Evolutionary conservation across 148 eudicot genomes (phyloP), one percentile per base, ranked within the genome.

Genomic region (Cornus controversa): DNA sequence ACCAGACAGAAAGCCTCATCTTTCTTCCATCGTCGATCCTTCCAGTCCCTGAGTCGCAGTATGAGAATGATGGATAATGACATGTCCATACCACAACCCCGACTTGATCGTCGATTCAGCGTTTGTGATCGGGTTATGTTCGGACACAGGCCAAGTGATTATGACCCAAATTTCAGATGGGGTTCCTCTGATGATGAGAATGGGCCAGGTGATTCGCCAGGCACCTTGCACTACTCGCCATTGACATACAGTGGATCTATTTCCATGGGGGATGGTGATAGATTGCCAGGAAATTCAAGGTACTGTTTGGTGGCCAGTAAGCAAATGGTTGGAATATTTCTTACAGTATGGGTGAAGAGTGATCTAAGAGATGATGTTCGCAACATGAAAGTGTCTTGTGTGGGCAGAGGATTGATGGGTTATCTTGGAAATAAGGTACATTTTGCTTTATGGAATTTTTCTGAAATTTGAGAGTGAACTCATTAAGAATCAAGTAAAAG

Each of bases 341-440:
- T 93, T n/a, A 90, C 97, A 14, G 91, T 96, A 2, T 96, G 99
- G 99, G 91, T 96, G 13, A 88, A 83, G 82, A 88, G 87, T 79
- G 98, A 91, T 71, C 82, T 96, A 26, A 90, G 98, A 83, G 94
- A 90, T 28, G 87, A 87, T 79, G 97, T 96, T 80, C 87, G 79
- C 45, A 93, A 88, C 73, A 68, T 96, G 90, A 96, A 96, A 80
- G 98, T 93, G 36, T 93, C 99, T 28, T 96, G 99, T 80, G 97
- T 96, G 29, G 99, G 99, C 79, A 88, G 97, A 90, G 99, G 99
- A 63, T 82, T 93, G 76, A 96, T 96, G 99, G 99, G 99, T 8
- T 96, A 96, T 90, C 93, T 96, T 70, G 99, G 99, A 62, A 96
- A 96, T 78, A 96, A 96, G 99, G 99, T 95, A 84, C 47, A 40